Percentiles rank a stretch among this genome's conserved stretches.
Evolutionary conservation across 139 green algal species (phyloP).

Genomic region (Asterochloris erici): DNA sequence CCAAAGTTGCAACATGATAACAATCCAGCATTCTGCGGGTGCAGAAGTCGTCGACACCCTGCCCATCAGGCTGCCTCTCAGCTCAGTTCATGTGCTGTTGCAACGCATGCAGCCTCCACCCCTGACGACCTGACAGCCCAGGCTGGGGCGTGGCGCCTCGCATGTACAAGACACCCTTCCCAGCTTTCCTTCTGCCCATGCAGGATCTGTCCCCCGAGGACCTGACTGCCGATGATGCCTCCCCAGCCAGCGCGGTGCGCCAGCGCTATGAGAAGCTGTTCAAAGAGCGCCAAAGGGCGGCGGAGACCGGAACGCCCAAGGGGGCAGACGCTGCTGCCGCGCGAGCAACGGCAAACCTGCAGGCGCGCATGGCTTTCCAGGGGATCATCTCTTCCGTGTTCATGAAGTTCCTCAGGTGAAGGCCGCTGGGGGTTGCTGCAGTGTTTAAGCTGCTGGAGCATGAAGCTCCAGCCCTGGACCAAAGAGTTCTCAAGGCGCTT

Average conservation of each 20-base stretch:
- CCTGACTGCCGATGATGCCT: conserved; percentile 3
- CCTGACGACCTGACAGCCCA: no score
- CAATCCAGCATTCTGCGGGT: no score
- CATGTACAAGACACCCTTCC: no score
- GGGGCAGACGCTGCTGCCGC: conserved; percentile 21
- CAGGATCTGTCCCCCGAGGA: conserved; percentile 10
- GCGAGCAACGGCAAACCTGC: conserved; percentile 19
- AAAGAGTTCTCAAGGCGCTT: no score
- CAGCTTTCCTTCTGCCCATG: background rate
- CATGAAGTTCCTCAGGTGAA: conserved; percentile 61
- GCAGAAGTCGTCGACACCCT: no score
- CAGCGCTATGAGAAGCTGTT: conserved; percentile 38
- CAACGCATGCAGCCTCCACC: no score
- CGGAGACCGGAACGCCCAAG: background rate
- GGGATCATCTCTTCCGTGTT: conserved; percentile 76
- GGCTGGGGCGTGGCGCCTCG: no score
- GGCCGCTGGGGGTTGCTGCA: background rate
- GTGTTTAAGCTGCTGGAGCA: background rate
- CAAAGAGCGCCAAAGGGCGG: conserved; percentile 24
- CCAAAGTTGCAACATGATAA: background rate
- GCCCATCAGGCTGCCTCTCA: no score
- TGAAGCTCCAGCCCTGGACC: no score
- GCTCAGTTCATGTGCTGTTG: no score
- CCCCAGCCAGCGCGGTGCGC: conserved; percentile 19
- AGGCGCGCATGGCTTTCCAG: conserved; percentile 58